These are phyloP conservation scores for Globisporangium parvum DNA, from an alignment of 352 stramenopile species.

Conservation along the genomic window DNA sequence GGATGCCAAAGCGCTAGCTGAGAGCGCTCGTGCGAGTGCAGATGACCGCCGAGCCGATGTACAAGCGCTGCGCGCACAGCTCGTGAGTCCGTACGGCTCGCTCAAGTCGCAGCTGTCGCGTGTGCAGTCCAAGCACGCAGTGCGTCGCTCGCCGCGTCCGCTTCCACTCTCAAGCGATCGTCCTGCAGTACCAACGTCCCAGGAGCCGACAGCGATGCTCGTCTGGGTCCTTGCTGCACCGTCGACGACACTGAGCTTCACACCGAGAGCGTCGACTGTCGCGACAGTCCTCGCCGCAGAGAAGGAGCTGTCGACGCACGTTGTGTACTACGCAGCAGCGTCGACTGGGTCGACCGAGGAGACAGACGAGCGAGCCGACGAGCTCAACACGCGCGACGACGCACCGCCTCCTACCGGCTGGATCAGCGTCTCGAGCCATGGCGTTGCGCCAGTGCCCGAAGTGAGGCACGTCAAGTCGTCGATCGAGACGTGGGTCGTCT, in stretches of 20 bases:
- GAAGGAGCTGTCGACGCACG: slow-evolving; percentile 60
- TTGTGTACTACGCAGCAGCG: slow-evolving; percentile 58
- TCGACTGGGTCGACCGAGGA: slow-evolving; percentile 8
- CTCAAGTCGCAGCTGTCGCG: slow-evolving; percentile 5
- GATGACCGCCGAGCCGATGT: slow-evolving; percentile 27
- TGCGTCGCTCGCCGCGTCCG: slow-evolving; percentile 3
- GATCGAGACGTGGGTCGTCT: slow-evolving; percentile 55
- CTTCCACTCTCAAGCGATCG: too few species aligned
- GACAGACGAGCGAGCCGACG: slow-evolving; percentile 4
- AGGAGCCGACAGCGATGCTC: slow-evolving; percentile 12
- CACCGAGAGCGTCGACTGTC: slow-evolving; percentile 30
- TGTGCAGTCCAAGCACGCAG: slow-evolving; percentile 2
- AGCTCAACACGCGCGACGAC: slow-evolving; percentile 5
- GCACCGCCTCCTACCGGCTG: slow-evolving; percentile 39
- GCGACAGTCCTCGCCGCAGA: slow-evolving; percentile 24
- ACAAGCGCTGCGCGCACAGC: slow-evolving; percentile 21
- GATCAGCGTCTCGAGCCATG: slow-evolving; percentile 49
- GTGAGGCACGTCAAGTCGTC: slow-evolving; percentile 32
- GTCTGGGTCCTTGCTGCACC: slow-evolving; percentile 53
- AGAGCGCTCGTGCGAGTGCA: slow-evolving; percentile 30
- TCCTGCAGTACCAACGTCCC: not conserved
- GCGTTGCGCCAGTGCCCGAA: slow-evolving; percentile 26
- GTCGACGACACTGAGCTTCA: slow-evolving; percentile 39
- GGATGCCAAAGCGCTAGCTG: slow-evolving; percentile 44
- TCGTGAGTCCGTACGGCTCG: slow-evolving; percentile 38